Conservation (phyloP, 1,284 basidiomycete genomes). For the Uromyces viciae-fabae region DNA sequence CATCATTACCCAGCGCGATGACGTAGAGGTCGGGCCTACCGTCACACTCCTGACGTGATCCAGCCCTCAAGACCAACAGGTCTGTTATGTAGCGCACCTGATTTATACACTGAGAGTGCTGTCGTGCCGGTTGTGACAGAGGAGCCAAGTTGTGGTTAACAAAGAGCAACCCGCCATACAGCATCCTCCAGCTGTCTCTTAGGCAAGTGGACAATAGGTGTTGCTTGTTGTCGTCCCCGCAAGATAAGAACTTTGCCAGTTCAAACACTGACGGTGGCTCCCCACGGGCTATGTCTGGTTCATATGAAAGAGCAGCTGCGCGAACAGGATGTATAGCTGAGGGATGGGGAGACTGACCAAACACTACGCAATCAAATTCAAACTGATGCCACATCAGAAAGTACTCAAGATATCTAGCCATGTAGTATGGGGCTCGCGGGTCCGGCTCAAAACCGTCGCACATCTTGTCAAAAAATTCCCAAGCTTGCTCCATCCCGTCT, state of each 20-base stretch:
- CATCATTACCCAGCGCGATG: background rate
- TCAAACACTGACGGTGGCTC: too few relatives aligned
- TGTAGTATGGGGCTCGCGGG: background rate
- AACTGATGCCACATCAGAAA: background rate
- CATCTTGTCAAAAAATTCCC: background rate
- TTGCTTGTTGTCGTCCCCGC: too few relatives aligned
- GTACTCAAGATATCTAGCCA: background rate
- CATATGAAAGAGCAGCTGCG: background rate
- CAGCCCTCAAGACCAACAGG: background rate
- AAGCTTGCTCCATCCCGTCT: background rate
- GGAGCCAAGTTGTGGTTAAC: background rate
- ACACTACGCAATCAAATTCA: background rate
- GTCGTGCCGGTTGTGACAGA: background rate
- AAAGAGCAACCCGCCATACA: too few relatives aligned
- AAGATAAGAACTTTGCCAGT: too few relatives aligned
- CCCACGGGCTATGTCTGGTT: background rate
- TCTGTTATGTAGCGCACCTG: background rate
- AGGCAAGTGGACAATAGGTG: too few relatives aligned
- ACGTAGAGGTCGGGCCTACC: background rate
- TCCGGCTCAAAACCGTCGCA: background rate
- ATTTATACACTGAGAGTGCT: background rate
- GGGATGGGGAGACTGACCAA: background rate
- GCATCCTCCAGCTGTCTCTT: too few relatives aligned
- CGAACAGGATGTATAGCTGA: background rate
- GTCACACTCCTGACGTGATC: background rate